Evolutionary conservation across 2,329 filamentous ascomycete genomes (phyloP).

Genomic region (Trichoderma atroviride): DNA sequence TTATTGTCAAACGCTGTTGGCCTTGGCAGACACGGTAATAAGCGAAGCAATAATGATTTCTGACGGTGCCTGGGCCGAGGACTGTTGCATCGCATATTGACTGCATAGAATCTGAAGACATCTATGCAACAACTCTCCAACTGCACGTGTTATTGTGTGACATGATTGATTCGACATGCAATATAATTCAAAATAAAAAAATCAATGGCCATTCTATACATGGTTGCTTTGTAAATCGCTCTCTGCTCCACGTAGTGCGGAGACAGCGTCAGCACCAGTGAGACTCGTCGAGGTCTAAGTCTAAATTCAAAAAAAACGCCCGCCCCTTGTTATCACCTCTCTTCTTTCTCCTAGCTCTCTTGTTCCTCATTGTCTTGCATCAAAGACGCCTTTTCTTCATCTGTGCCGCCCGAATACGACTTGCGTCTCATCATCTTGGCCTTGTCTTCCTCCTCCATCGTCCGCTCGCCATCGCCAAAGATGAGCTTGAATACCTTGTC

Average conservation of each 20-base stretch:
- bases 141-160: not conserved
- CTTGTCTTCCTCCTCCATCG: constrained; percentile 40
- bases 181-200: not conserved
- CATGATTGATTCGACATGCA: not conserved
- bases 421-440: constrained; percentile 35
- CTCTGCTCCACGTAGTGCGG: not conserved
- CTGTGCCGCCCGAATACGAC: not conserved
- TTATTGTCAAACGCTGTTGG: not conserved
- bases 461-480: constrained; percentile 87
- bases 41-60: not conserved
- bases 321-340: not conserved
- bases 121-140: not conserved
- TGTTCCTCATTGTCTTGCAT: not conserved
- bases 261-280: constrained; percentile 5
- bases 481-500: constrained; percentile 54
- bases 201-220: not conserved
- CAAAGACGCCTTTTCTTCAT: constrained; percentile 20
- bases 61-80: not conserved
- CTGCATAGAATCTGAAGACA: not conserved
- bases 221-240: not conserved
- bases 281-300: not conserved
- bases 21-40: not conserved
- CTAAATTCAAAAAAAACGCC: not conserved
- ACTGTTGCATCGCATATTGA: not conserved
- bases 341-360: not conserved